A percentile compares a stretch with the other conserved stretches of the same genome.
These are phyloP conservation scores for Fusarium sp. DNA, from an alignment of 2,329 filamentous ascomycete species.

Conservation along the genomic window DNA sequence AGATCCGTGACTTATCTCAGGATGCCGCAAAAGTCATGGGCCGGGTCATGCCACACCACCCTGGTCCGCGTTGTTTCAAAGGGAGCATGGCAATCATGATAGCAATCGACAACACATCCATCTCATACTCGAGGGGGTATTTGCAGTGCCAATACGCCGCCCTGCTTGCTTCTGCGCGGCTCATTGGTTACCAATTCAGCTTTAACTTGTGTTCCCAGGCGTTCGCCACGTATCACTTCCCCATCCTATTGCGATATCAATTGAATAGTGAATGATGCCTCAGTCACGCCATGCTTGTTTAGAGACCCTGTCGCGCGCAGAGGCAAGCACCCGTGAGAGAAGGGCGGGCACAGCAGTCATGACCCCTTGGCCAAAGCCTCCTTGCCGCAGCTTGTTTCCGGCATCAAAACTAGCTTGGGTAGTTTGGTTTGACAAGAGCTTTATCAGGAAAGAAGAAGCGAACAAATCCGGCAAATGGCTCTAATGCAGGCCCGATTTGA, in stretches of 20 bases:
- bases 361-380: constrained; percentile 17
- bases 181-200: constrained; percentile 41
- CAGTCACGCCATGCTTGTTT: constrained; percentile 3
- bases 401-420: constrained; percentile 15
- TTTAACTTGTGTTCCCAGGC: constrained; percentile 28
- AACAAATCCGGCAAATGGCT: constrained; percentile 46
- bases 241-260: constrained; percentile 5
- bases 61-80: background rate
- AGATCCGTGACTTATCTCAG: background rate
- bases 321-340: constrained; percentile 32
- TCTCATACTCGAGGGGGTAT: background rate
- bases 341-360: constrained; percentile 32
- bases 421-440: constrained; percentile 41
- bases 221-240: constrained; percentile 32
- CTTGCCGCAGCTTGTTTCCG: constrained; percentile 21
- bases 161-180: constrained; percentile 5
- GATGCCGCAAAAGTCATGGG: background rate
- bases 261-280: background rate
- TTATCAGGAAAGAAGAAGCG: constrained; percentile 54
- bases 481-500: constrained; percentile 28
- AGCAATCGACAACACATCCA: background rate
- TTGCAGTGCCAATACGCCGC: constrained; percentile 10
- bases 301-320: constrained; percentile 22
- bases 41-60: background rate
- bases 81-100: background rate